phyloP scores from a whole-genome alignment of 2,329 filamentous ascomycete genomes.

The Colletotrichum sp. region DNA sequence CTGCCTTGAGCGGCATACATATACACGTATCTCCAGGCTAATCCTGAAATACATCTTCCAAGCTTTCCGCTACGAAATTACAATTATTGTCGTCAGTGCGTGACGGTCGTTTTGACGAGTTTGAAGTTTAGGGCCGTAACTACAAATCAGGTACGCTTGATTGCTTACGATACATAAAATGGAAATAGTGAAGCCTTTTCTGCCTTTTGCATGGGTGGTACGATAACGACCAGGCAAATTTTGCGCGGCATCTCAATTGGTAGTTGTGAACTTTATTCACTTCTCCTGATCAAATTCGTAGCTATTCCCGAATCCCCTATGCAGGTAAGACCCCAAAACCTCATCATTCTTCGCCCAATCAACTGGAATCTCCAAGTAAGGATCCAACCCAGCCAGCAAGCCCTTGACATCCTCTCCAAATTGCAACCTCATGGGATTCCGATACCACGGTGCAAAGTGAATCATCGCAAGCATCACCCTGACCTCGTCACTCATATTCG shows the following conservation, averaged over 20 bases:
- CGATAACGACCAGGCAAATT: too few relatives aligned
- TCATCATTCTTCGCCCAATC: too few relatives aligned
- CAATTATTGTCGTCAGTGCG: too few relatives aligned
- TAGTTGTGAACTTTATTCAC: background rate
- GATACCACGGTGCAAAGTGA: slow-evolving; percentile 63
- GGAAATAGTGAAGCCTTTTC: too few relatives aligned
- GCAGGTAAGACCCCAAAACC: too few relatives aligned
- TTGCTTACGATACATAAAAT: too few relatives aligned
- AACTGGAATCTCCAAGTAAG: too few relatives aligned
- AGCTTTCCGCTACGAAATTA: fast-evolving
- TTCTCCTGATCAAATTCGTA: slow-evolving; percentile 63
- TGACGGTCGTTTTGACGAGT: too few relatives aligned
- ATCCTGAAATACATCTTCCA: background rate
- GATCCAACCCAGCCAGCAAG: too few relatives aligned
- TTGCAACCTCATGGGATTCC: slow-evolving; percentile 61
- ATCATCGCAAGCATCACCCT: slow-evolving; percentile 67
- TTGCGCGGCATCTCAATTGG: background rate
- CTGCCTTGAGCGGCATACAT: background rate
- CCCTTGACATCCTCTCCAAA: slow-evolving; percentile 46
- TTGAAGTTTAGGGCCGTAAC: too few relatives aligned
- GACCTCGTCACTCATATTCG: slow-evolving; percentile 54
- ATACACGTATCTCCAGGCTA: background rate
- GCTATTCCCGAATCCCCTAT: slow-evolving; percentile 43
- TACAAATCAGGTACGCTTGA: too few relatives aligned
- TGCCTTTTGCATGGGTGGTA: too few relatives aligned